Evolutionary conservation across 345 rosid species (phyloP).

Genomic region (Eucalyptus leucophloia): DNA sequence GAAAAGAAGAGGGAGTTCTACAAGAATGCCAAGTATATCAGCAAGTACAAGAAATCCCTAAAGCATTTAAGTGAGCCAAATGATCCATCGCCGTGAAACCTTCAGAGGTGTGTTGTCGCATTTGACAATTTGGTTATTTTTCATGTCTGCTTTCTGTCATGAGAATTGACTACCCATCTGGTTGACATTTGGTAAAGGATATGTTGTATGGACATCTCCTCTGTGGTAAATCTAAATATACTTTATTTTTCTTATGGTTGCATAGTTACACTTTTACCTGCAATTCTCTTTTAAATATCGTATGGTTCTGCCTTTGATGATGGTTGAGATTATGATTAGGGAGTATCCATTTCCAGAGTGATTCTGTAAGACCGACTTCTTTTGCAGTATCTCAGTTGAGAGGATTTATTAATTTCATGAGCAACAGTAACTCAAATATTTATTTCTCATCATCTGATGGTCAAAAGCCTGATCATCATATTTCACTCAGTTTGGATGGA

Average conservation of each 20-base stretch:
- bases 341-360: not conserved
- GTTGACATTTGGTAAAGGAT: not conserved
- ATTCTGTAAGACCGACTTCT: not conserved
- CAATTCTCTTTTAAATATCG: not conserved
- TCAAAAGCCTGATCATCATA: not conserved
- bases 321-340: not conserved
- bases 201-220: not conserved
- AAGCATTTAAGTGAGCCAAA: conserved; percentile 29
- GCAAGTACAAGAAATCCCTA: conserved; percentile 46
- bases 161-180: not conserved
- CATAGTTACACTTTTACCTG: not conserved
- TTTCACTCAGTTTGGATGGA: not conserved
- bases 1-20: conserved; percentile 72
- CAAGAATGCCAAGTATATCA: conserved; percentile 68
- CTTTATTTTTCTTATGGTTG: not conserved
- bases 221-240: not conserved
- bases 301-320: not conserved
- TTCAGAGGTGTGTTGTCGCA: conserved; percentile 9
- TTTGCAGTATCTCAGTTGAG: not conserved
- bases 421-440: not conserved
- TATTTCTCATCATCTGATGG: not conserved
- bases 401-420: not conserved
- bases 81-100: not conserved
- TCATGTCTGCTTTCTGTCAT: not conserved
- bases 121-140: not conserved